Conservation (phyloP, 2,329 filamentous ascomycete genomes). For the Cercospora sesami region DNA sequence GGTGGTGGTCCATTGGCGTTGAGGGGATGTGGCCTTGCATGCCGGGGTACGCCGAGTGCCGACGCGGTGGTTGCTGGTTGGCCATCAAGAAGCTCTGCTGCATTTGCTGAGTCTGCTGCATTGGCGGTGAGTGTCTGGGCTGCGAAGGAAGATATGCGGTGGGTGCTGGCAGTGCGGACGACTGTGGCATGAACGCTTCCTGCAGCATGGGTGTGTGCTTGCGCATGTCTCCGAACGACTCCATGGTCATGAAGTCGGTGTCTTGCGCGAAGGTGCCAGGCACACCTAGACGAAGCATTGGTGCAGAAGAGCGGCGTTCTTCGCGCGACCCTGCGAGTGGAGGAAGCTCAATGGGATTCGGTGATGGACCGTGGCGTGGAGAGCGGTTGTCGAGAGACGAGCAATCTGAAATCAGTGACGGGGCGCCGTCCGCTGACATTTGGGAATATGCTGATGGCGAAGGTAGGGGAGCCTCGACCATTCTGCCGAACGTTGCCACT, state of each 20-base stretch:
- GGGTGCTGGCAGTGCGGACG: conserved; percentile 30
- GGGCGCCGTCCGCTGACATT: conserved; percentile 63
- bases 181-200: conserved; percentile 38
- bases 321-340: conserved; percentile 37
- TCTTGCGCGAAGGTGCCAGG: conserved; percentile 36
- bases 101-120: conserved; percentile 34
- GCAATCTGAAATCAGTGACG: conserved; percentile 69
- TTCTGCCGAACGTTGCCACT: conserved; percentile 32
- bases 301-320: conserved; percentile 36
- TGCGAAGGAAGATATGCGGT: conserved; percentile 32
- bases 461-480: conserved; percentile 59
- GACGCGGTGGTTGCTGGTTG: conserved; percentile 24
- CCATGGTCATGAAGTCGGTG: conserved; percentile 37
- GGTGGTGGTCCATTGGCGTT: conserved; percentile 22
- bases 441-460: conserved; percentile 65
- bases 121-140: conserved; percentile 27
- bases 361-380: conserved; percentile 48
- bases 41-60: conserved; percentile 24
- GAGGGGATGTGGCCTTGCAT: conserved; percentile 23
- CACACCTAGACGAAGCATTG: conserved; percentile 42
- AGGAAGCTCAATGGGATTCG: conserved; percentile 45
- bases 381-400: conserved; percentile 50
- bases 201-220: conserved; percentile 38
- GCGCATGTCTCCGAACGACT: conserved; percentile 33
- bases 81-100: conserved; percentile 18